A percentile compares a stretch with the other conserved stretches of the same genome.
phyloP scores from a whole-genome alignment of 2,329 filamentous ascomycete genomes.

The Ceratocystis eucalypticola region DNA sequence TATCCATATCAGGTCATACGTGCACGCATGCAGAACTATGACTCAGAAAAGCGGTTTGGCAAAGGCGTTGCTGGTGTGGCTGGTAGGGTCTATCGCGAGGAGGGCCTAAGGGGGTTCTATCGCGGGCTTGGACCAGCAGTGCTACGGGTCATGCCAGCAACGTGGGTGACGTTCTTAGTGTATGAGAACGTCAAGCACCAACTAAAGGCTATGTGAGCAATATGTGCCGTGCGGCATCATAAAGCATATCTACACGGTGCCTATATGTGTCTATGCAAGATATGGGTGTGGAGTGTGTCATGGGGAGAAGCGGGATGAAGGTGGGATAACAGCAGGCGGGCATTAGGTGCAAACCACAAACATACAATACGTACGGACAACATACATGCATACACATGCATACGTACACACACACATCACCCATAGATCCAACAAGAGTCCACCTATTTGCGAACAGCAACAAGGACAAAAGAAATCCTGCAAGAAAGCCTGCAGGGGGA shows the following conservation, averaged over 20 bases:
- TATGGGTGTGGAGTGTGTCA: background rate
- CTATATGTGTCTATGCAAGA: background rate
- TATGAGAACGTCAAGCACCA: slow-evolving; percentile 86
- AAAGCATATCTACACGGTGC: no score
- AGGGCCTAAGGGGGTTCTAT: slow-evolving; percentile 77
- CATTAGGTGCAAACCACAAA: no score
- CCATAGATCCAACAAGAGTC: no score
- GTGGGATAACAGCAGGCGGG: no score
- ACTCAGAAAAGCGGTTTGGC: slow-evolving; percentile 61
- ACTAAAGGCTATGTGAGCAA: slow-evolving; percentile 32
- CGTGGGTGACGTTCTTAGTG: slow-evolving; percentile 91
- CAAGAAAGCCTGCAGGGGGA: background rate
- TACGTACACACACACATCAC: no score
- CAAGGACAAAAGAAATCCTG: background rate
- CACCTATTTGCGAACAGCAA: background rate
- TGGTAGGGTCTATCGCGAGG: slow-evolving; percentile 59
- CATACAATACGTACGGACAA: no score
- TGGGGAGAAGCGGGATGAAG: background rate
- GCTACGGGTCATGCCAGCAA: slow-evolving; percentile 82
- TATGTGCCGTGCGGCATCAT: no score
- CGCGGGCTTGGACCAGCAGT: slow-evolving; percentile 79
- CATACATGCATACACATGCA: no score
- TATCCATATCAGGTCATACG: slow-evolving; percentile 93
- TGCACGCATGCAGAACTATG: slow-evolving; percentile 77
- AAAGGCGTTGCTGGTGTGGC: slow-evolving; percentile 58